Evolutionary conservation across 768 basidiomycete genomes (phyloP).

Genomic region (Mycena alexandri): DNA sequence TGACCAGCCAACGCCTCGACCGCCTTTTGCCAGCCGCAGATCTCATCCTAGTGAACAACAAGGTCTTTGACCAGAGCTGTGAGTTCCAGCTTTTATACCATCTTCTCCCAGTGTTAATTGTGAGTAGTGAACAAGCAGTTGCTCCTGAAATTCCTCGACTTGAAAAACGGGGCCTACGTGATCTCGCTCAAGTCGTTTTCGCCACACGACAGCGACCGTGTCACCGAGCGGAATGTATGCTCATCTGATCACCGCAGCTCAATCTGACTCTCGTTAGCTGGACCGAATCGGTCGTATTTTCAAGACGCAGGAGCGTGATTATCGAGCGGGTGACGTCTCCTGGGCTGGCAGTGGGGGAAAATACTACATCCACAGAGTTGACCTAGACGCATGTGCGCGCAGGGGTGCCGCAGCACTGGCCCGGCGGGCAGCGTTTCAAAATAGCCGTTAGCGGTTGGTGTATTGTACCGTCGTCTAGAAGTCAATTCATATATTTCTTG

Average conservation of each 20-base stretch:
- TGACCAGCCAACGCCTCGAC: neutral
- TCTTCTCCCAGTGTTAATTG: neutral
- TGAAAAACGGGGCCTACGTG: neutral
- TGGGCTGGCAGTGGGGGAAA: neutral
- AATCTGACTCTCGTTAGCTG: no score
- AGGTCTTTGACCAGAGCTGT: neutral
- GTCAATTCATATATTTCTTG: no score
- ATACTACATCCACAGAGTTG: neutral
- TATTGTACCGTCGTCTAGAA: no score
- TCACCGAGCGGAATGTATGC: no score
- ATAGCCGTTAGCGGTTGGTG: no score
- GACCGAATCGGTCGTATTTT: neutral
- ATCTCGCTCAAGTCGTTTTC: no score
- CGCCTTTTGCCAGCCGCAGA: neutral
- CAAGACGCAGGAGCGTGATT: neutral
- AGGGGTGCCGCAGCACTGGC: no score
- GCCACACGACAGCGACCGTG: no score
- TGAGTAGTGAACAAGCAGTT: neutral
- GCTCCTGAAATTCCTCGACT: neutral
- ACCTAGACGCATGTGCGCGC: no score
- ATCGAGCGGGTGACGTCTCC: neutral
- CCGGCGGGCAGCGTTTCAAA: no score
- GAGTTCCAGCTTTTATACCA: neutral
- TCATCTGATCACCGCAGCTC: no score
- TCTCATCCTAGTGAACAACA: neutral